A percentile compares a stretch with the other conserved stretches of the same genome.
phyloP scores from a whole-genome alignment of 768 basidiomycete species.

The Fibroporia radiculosa region DNA sequence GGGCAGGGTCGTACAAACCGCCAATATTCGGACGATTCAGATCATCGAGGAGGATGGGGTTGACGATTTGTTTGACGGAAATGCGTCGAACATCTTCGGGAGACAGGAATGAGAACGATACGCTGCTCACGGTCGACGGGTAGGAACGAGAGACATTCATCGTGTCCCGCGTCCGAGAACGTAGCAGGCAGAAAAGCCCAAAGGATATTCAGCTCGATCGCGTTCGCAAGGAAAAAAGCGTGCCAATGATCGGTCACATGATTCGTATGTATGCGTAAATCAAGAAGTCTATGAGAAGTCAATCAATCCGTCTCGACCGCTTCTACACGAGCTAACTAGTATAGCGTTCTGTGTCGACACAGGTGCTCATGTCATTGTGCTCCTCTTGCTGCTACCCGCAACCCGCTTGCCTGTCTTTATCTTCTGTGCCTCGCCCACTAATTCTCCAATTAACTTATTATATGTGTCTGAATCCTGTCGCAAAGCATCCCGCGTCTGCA shows the following conservation, averaged over 20 bases:
- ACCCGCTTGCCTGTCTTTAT: slow-evolving; percentile 53
- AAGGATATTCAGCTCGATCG: too few species aligned
- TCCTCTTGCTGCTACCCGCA: slow-evolving; percentile 16
- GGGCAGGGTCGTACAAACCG: slow-evolving; percentile 90
- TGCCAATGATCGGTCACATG: too few species aligned
- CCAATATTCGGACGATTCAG: slow-evolving; percentile 86
- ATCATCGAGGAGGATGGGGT: slow-evolving; percentile 89
- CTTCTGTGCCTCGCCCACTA: slow-evolving; percentile 89
- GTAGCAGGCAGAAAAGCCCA: background rate
- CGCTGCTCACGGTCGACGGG: slow-evolving; percentile 73
- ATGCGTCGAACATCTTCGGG: slow-evolving; percentile 84
- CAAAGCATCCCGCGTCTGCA: slow-evolving; percentile 74
- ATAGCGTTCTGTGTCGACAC: background rate
- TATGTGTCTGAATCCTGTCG: slow-evolving; percentile 88
- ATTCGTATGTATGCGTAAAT: too few species aligned
- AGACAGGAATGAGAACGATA: slow-evolving; percentile 91
- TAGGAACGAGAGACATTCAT: slow-evolving; percentile 93
- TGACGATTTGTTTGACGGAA: slow-evolving; percentile 96
- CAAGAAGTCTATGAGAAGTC: background rate
- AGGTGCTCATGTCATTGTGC: slow-evolving; percentile 29
- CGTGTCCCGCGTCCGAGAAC: slow-evolving; percentile 1
- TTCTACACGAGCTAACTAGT: background rate
- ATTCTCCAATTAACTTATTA: slow-evolving; percentile 83
- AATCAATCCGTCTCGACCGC: background rate
- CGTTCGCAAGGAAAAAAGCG: too few species aligned